These are phyloP conservation scores for Eragrostis nindensis DNA, from an alignment of 176 grass and related monocot species.

Conservation along the genomic window DNA sequence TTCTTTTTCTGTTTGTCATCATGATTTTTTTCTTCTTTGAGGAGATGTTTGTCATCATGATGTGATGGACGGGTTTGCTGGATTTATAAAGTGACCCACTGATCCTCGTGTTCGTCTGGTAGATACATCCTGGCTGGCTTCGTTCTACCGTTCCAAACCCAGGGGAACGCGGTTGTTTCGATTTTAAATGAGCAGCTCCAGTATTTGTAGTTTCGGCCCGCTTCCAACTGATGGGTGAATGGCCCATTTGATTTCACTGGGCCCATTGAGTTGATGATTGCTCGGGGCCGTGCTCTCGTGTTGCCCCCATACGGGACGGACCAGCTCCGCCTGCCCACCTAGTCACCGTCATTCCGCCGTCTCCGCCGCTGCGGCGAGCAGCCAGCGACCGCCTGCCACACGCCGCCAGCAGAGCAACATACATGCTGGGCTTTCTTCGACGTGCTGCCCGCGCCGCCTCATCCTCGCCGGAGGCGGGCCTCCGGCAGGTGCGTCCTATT, in stretches of 20 bases:
- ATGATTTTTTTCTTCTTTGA: too few species aligned
- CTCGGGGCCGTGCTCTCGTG: neutral
- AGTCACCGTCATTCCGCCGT: neutral
- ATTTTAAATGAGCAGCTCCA: neutral
- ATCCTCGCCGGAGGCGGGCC: slow-evolving; percentile 8
- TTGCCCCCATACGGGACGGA: too few species aligned
- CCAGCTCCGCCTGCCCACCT: neutral
- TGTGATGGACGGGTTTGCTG: neutral
- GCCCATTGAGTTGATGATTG: neutral
- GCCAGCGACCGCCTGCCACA: slow-evolving; percentile 11
- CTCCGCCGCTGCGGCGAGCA: neutral
- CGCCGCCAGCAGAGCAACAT: slow-evolving; percentile 11
- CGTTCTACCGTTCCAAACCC: too few species aligned
- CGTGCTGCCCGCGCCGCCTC: neutral
- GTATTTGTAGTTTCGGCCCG: neutral
- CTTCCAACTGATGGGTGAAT: neutral
- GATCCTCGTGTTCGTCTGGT: too few species aligned
- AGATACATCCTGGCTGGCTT: too few species aligned
- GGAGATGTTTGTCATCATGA: too few species aligned
- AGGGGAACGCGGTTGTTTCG: neutral
- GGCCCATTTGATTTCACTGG: neutral
- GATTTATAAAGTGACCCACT: neutral
- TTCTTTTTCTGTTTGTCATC: neutral
- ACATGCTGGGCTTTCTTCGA: slow-evolving; percentile 36
- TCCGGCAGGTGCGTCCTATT: slow-evolving; percentile 25